These are phyloP conservation scores for Vanilla planifolia DNA, from an alignment of 106 monocot genomes.

Conservation along the genomic window DNA sequence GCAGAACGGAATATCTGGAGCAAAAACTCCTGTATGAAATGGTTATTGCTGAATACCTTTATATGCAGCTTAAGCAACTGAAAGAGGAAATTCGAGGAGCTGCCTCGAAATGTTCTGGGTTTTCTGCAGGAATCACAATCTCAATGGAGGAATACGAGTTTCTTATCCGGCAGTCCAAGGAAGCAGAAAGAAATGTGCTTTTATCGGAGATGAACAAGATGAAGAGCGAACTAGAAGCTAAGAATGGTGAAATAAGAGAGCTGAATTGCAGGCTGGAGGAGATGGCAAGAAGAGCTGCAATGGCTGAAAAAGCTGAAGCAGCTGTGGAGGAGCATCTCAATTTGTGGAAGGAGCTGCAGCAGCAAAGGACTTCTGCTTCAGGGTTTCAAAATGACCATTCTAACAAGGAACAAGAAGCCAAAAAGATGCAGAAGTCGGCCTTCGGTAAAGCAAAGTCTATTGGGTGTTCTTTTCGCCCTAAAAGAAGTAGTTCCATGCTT, in stretches of 20 bases:
- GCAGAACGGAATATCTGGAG: conserved; percentile 11
- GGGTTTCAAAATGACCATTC: not conserved
- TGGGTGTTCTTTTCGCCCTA: not conserved
- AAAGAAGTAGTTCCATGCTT: conserved; percentile 6
- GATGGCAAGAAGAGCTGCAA: conserved; percentile 17
- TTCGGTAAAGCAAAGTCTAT: not conserved
- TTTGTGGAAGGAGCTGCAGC: conserved; percentile 15
- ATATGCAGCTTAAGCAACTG: conserved; percentile 23
- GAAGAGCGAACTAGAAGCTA: conserved; percentile 20
- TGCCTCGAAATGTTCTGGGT: not conserved
- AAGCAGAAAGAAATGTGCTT: not conserved
- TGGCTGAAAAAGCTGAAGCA: conserved; percentile 29
- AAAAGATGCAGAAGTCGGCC: not conserved
- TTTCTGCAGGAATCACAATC: conserved; percentile 17
- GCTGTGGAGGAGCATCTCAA: conserved; percentile 25
- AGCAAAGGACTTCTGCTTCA: conserved; percentile 9
- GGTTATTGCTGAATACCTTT: conserved; percentile 18
- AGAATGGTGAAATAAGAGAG: conserved; percentile 10
- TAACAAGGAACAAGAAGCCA: not conserved
- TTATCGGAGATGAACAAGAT: not conserved
- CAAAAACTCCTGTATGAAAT: conserved; percentile 11
- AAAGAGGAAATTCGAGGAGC: conserved; percentile 11
- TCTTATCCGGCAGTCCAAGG: conserved; percentile 8
- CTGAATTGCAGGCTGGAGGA: conserved; percentile 17
- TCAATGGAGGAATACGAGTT: conserved; percentile 16